Evolutionary conservation across 441 rosid species (phyloP).

Genomic region (Adansonia grandidieri): DNA sequence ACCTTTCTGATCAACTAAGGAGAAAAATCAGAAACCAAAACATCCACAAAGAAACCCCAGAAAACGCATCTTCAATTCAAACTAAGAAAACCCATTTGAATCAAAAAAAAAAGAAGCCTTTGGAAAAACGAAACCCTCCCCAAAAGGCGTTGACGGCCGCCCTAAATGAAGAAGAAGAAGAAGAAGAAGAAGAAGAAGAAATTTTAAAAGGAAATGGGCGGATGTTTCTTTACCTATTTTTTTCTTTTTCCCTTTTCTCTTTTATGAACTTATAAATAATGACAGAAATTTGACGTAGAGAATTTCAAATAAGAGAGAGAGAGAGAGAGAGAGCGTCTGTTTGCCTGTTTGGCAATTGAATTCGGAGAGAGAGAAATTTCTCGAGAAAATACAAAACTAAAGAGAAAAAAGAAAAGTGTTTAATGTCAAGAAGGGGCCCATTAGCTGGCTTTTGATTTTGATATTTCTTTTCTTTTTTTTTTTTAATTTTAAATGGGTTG

Average conservation of each 20-base stretch:
- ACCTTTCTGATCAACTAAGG: conserved; percentile 13
- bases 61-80: conserved; percentile 15
- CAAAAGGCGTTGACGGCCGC: conserved; percentile 5
- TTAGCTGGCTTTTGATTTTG: too few relatives aligned
- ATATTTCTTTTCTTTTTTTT: too few relatives aligned
- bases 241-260: too few relatives aligned
- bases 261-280: conserved; percentile 34
- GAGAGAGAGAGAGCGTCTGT: conserved; percentile 8
- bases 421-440: too few relatives aligned
- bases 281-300: conserved; percentile 23
- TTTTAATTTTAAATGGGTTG: too few relatives aligned
- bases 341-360: neutral
- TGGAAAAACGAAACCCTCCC: neutral
- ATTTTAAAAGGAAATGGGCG: neutral
- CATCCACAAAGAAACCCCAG: neutral
- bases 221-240: neutral
- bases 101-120: neutral
- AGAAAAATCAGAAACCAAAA: neutral
- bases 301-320: conserved; percentile 60
- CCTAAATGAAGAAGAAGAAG: neutral
- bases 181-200: neutral
- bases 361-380: conserved; percentile 47
- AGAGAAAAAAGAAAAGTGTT: neutral
- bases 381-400: conserved; percentile 61
- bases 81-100: conserved; percentile 11